phyloP scores from a whole-genome alignment of 2,329 filamentous ascomycete genomes.

The Clonostachys solani region DNA sequence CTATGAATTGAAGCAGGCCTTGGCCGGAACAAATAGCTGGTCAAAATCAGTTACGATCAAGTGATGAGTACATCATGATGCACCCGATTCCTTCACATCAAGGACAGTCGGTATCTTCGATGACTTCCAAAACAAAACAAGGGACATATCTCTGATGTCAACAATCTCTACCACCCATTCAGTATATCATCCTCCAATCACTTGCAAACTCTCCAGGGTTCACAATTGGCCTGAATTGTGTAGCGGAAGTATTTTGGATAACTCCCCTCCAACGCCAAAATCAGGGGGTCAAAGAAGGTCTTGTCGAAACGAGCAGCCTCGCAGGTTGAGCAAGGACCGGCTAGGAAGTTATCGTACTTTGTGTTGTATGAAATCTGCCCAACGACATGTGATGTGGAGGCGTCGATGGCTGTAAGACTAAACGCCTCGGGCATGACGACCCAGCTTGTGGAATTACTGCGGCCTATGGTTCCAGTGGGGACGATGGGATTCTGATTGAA shows the following conservation, averaged over 20 bases:
- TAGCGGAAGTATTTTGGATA: slow-evolving; percentile 32
- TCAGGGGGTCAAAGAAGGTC: slow-evolving; percentile 28
- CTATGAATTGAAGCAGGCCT: no score
- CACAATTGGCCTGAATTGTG: slow-evolving; percentile 27
- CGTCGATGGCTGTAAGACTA: slow-evolving; percentile 24
- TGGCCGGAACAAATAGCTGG: no score
- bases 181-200: slow-evolving; percentile 6
- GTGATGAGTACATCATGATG: no score
- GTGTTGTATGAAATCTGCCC: slow-evolving; percentile 29
- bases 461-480: slow-evolving; percentile 17
- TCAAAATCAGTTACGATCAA: no score
- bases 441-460: slow-evolving; percentile 21
- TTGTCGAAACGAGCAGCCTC: slow-evolving; percentile 27
- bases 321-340: slow-evolving; percentile 26
- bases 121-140: no score
- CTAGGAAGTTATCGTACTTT: slow-evolving; percentile 28
- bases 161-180: no score
- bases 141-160: no score
- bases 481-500: slow-evolving; percentile 33
- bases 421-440: slow-evolving; percentile 33
- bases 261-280: slow-evolving; percentile 28
- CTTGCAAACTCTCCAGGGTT: slow-evolving; percentile 29
- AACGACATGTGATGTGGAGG: slow-evolving; percentile 21
- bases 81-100: no score
- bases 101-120: no score